Percentiles rank a stretch among this genome's conserved stretches.
Conservation (phyloP, 228 moss, liverwort and hornwort genomes). For the Sphagnum magellanicum region DNA sequence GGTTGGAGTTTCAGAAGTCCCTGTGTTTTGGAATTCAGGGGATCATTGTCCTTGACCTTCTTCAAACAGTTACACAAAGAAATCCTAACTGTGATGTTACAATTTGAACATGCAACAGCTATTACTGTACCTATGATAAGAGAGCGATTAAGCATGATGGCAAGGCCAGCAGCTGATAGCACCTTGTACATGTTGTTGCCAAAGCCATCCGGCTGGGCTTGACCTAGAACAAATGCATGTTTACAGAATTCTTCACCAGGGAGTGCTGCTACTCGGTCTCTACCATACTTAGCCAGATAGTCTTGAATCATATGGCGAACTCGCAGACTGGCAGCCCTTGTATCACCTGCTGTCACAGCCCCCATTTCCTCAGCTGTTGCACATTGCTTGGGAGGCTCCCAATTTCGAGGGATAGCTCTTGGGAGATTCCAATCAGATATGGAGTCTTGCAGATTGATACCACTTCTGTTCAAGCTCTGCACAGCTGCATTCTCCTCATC, state of each 20-base stretch:
- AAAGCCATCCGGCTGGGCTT: constrained; percentile 55
- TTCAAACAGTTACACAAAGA: too few species aligned
- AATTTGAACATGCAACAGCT: too few species aligned
- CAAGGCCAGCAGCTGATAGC: constrained; percentile 69
- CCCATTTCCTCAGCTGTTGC: constrained; percentile 73
- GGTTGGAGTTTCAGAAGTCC: too few species aligned
- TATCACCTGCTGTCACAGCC: constrained; percentile 38
- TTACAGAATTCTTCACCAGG: constrained; percentile 40
- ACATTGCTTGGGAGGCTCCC: constrained; percentile 31
- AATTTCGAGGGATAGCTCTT: constrained; percentile 19
- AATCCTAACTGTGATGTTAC: too few species aligned
- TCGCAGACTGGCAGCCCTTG: constrained; percentile 43
- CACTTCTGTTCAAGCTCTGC: too few species aligned
- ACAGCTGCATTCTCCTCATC: too few species aligned
- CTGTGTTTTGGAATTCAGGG: too few species aligned
- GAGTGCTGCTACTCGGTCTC: constrained; percentile 30
- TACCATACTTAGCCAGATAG: constrained; percentile 48
- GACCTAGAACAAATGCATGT: constrained; percentile 48
- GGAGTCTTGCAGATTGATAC: background rate
- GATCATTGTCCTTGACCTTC: too few species aligned
- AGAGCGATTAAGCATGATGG: constrained; percentile 72
- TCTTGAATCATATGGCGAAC: constrained; percentile 45
- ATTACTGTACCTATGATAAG: constrained; percentile 54
- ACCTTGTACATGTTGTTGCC: constrained; percentile 86
- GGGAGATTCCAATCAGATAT: constrained; percentile 33